phyloP scores from a whole-genome alignment of 306 rosid genomes.

The Malus fusca region DNA sequence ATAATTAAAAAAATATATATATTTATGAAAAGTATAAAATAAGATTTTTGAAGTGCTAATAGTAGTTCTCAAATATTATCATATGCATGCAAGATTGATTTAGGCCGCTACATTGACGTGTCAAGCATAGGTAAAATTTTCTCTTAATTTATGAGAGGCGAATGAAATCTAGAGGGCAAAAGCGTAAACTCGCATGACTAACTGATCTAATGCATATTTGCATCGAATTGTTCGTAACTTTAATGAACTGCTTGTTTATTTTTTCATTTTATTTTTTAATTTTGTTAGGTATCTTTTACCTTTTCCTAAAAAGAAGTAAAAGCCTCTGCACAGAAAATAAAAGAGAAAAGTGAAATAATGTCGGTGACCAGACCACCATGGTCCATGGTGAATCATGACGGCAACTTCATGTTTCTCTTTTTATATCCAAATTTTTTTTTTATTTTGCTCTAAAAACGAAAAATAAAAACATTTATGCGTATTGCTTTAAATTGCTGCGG shows the following conservation, averaged over 20 bases:
- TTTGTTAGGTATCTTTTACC: not conserved
- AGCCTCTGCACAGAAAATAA: not conserved
- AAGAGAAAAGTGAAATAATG: conserved; percentile 19
- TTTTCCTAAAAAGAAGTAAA: conserved; percentile 12
- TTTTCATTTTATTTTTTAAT: too few species aligned
- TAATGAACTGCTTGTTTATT: too few species aligned
- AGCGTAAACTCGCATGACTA: not conserved
- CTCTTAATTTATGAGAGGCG: not conserved
- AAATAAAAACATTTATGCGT: not conserved
- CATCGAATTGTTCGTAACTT: too few species aligned
- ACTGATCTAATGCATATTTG: too few species aligned
- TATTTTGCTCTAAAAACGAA: not conserved
- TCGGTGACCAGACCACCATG: conserved; percentile 17
- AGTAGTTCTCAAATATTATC: too few species aligned
- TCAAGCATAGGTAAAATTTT: too few species aligned
- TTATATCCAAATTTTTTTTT: too few species aligned
- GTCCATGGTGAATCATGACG: conserved; percentile 16
- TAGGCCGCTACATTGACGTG: too few species aligned
- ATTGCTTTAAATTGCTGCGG: too few species aligned
- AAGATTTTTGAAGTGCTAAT: accelerated
- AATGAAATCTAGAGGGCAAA: not conserved
- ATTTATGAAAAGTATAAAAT: accelerated
- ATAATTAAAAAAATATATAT: too few species aligned
- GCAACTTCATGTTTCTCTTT: not conserved
- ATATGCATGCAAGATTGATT: too few species aligned